Evolutionary conservation across 192 early-diverging fungal genomes (phyloP).

Genomic region (Allomyces javanicus): DNA sequence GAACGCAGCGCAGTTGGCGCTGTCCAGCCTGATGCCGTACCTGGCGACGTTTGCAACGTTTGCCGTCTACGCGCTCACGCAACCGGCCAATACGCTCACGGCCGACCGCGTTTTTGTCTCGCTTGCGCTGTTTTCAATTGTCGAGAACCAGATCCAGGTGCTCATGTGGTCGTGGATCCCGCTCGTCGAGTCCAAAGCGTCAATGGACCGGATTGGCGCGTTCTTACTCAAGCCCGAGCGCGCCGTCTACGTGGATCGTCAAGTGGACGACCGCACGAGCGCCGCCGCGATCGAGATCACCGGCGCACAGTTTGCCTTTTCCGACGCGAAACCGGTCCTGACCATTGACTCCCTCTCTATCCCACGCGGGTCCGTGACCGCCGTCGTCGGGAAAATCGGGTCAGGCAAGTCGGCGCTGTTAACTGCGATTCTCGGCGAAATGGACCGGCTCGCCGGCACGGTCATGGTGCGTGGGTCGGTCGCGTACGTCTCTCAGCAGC

Average conservation of each 20-base stretch:
- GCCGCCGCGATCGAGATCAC: conserved; percentile 2
- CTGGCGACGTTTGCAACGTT: conserved; percentile 20
- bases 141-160: conserved; percentile 16
- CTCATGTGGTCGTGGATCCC: conserved; percentile 13
- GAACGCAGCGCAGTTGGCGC: conserved; percentile 28
- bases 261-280: background rate
- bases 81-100: conserved; percentile 16
- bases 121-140: conserved; percentile 23
- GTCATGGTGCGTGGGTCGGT: conserved; percentile 12
- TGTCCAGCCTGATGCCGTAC: conserved; percentile 23
- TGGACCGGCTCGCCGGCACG: conserved; percentile 1
- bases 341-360: no score
- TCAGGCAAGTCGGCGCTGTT: conserved; percentile 11
- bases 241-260: conserved; percentile 11
- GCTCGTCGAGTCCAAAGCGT: conserved; percentile 17
- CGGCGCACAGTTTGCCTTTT: no score
- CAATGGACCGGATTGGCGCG: conserved; percentile 13
- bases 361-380: background rate
- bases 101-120: conserved; percentile 24
- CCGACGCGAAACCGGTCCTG: background rate
- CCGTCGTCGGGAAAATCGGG: conserved; percentile 10
- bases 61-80: conserved; percentile 17
- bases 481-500: conserved; percentile 39
- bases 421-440: conserved; percentile 13
- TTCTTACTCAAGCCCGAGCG: conserved; percentile 17